phyloP scores from a whole-genome alignment of 257 asterid genomes.

The Fraxinus excelsior region DNA sequence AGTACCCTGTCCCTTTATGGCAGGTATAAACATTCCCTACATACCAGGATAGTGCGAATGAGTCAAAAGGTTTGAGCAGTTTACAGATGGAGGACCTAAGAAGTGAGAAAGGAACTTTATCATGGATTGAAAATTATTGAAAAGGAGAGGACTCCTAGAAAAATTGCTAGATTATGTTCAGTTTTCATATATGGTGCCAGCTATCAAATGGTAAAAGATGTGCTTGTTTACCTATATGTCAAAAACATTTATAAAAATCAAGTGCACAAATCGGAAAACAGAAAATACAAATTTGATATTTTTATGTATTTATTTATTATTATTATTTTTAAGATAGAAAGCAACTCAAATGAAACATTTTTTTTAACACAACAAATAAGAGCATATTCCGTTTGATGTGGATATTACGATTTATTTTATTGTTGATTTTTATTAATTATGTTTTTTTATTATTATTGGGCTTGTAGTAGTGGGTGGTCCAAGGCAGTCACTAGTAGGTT shows the following conservation, averaged over 20 bases:
- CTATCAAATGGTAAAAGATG: background rate
- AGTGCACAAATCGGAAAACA: background rate
- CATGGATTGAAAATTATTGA: background rate
- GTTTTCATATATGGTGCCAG: background rate
- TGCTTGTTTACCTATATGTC: background rate
- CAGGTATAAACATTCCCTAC: conserved; percentile 96
- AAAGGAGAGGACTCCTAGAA: background rate
- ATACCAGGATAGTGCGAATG: conserved; percentile 25
- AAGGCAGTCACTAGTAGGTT: too few species aligned
- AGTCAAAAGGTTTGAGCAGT: conserved; percentile 14
- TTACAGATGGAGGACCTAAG: background rate
- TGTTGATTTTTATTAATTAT: too few species aligned
- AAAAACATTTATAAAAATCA: background rate
- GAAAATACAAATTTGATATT: background rate
- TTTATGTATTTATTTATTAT: too few species aligned
- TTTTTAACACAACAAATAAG: background rate
- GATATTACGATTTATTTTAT: too few species aligned
- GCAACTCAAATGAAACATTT: background rate
- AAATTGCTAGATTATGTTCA: background rate
- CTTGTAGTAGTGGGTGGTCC: too few species aligned
- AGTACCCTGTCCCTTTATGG: conserved; percentile 91
- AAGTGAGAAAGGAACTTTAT: background rate
- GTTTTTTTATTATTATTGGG: too few species aligned
- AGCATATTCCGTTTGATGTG: background rate
- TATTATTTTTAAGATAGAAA: background rate